Percentiles rank a stretch among this genome's conserved stretches.
Evolutionary conservation across 78 protist species (phyloP).

Genomic region (slime mould (Dictyostelium discoideum)): dicty_2.7 NC_007091.3:2396501-2397000

Average conservation of each 20-base stretch:
- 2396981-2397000: conserved; percentile 81
- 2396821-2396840: conserved; percentile 13
- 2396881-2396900: conserved; percentile 61
- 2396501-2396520: background rate
- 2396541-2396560: conserved; percentile 40
- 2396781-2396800: background rate
- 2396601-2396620: conserved; percentile 22
- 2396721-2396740: conserved; percentile 57
- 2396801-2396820: background rate
- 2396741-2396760: background rate
- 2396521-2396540: background rate
- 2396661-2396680: conserved; percentile 73
- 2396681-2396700: background rate
- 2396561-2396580: conserved; percentile 55
- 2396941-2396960: conserved; percentile 83
- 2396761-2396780: background rate
- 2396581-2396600: conserved; percentile 24
- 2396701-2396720: conserved; percentile 2
- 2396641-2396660: conserved; percentile 62
- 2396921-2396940: conserved; percentile 82
- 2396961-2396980: conserved; percentile 39
- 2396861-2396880: background rate
- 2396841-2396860: background rate
- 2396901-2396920: conserved; percentile 66
- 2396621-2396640: conserved; percentile 23